Evolutionary conservation across 768 basidiomycete species (phyloP).

Genomic region (Lactarius quietus): DNA sequence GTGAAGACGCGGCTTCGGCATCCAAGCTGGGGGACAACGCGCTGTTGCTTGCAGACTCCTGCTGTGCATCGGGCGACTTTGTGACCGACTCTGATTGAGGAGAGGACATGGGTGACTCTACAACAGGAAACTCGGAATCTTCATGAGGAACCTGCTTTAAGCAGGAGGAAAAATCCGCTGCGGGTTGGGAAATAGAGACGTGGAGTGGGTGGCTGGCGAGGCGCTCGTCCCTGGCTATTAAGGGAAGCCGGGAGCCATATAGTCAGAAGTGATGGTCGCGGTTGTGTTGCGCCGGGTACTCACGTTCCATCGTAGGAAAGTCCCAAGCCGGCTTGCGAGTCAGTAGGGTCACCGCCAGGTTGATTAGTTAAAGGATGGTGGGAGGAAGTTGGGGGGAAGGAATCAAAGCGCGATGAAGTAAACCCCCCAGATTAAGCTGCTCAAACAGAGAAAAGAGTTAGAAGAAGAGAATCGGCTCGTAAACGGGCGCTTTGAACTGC

Average conservation of each 20-base stretch:
- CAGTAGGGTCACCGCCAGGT: slow-evolving; percentile 26
- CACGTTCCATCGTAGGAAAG: slow-evolving; percentile 27
- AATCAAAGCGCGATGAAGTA: slow-evolving; percentile 16
- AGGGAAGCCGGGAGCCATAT: background rate
- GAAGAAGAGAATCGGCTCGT: slow-evolving; percentile 12
- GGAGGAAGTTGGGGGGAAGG: background rate
- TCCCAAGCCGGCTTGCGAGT: slow-evolving; percentile 24
- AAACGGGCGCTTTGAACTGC: slow-evolving; percentile 15
- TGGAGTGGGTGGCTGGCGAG: slow-evolving; percentile 4
- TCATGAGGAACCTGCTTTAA: slow-evolving; percentile 6
- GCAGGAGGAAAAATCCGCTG: slow-evolving; percentile 5
- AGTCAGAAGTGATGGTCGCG: background rate
- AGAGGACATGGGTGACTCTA: slow-evolving; percentile 23
- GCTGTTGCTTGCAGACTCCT: slow-evolving; percentile 16
- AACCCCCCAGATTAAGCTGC: slow-evolving; percentile 16
- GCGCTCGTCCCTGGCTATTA: slow-evolving; percentile 24
- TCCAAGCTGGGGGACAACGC: slow-evolving; percentile 20
- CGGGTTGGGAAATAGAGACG: slow-evolving; percentile 1
- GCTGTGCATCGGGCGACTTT: slow-evolving; percentile 18
- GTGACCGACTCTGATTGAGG: slow-evolving; percentile 19
- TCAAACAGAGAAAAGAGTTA: slow-evolving; percentile 19
- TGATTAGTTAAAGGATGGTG: slow-evolving; percentile 6
- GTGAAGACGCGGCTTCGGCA: slow-evolving; percentile 12
- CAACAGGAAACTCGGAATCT: slow-evolving; percentile 8
- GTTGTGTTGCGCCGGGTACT: background rate